phyloP scores from a whole-genome alignment of 768 basidiomycete genomes.

The Suillus placidus region DNA sequence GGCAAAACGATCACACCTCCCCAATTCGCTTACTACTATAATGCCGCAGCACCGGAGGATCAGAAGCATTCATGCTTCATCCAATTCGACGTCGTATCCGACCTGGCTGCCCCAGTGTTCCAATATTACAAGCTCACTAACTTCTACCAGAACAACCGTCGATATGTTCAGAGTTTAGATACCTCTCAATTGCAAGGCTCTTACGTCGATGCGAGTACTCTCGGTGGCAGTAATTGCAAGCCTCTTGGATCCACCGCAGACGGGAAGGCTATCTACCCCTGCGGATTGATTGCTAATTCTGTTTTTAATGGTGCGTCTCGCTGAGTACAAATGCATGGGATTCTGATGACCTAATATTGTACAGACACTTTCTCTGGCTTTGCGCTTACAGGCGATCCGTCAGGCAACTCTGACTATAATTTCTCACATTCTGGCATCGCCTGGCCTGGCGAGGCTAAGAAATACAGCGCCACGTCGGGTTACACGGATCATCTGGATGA shows the following conservation, averaged over 20 bases:
- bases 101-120: conserved; percentile 74
- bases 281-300: conserved; percentile 97
- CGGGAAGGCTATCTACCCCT: conserved; percentile 80
- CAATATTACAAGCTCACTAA: conserved; percentile 97
- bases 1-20: conserved; percentile 54
- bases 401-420: conserved; percentile 55
- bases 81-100: conserved; percentile 79
- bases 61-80: conserved; percentile 69
- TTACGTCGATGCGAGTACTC: conserved; percentile 44
- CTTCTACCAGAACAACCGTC: conserved; percentile 97
- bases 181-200: conserved; percentile 84
- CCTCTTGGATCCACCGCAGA: conserved; percentile 64
- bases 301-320: conserved; percentile 81
- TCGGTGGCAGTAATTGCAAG: conserved; percentile 84
- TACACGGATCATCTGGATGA: conserved; percentile 58
- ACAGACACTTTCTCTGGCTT: conserved; percentile 82
- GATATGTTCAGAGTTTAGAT: conserved; percentile 93
- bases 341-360: conserved; percentile 1
- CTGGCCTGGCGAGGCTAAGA: conserved; percentile 95
- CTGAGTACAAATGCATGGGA: neutral
- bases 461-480: conserved; percentile 66
- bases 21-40: conserved; percentile 73
- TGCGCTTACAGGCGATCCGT: conserved; percentile 43
- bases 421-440: conserved; percentile 84
- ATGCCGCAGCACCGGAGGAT: conserved; percentile 46